Evolutionary conservation across 139 green algal genomes (phyloP), one percentile per base, ranked within the genome.

Genomic region (Nannochloris sp.): DNA sequence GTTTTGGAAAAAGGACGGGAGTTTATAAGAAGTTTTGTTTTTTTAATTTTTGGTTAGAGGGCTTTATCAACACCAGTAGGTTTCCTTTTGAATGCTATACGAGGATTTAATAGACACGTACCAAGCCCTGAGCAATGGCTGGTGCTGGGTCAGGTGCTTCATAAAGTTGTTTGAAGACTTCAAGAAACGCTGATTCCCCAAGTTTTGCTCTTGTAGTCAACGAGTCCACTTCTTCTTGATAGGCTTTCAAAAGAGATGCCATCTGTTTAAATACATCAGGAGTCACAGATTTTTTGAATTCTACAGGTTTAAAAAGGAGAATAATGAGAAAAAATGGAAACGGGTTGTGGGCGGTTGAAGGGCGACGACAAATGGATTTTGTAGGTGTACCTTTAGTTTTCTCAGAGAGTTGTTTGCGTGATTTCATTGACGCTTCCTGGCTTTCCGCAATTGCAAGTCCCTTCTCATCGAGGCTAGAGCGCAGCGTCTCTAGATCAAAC

Each of bases 221-320:
- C 2, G 70, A 60, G 64, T 96, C 89, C 7, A 96, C 83, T 71
- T 97, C 92, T 38, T 96, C 88, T 59, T 97, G 91, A 55, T 95
- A 97, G 9, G 81, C 72, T 55, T 91, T 91, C 8, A 96, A 74
- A 54, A 97, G 67, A 2, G 80, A 57, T 0, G 71, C 86, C 10
- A 93, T 82, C 8, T 71, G 72, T 36, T 74, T 65, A 13, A 73
- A 37, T 13, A 74, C 57, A 65, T 80, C 76, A 69, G 73, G 5
- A 7, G 44, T 15, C 4, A 56, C 59, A 12, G 15, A 13, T 23
- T 63, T 61, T 37, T 65, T 75, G 38, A 84, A 84, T 15, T 80
- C 76, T 79, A 73, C 53, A 3, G 32, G 8, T 3, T 19, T 24
- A 19, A 54, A 45, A n/a, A 45, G 37, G 12, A 15, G 8, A 1